Evolutionary conservation across 305 asterid genomes (phyloP), one percentile per base, ranked within the genome.

Genomic region (Nicotiana rustica): DNA sequence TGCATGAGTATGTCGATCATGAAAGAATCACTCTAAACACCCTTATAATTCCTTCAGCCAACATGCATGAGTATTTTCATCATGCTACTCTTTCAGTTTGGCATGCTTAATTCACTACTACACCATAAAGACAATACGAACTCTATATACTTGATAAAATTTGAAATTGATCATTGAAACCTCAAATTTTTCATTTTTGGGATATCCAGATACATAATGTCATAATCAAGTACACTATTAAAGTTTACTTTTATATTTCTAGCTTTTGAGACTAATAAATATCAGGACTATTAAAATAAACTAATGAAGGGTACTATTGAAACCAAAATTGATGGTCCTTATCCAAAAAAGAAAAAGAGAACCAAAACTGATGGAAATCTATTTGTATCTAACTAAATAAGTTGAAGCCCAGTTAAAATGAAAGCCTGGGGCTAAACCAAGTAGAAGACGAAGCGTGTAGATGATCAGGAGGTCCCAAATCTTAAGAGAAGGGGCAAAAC

Each of bases 311-410:
- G 25, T 25, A 25, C 25, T 25, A 25, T 25, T 14, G 44, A 36
- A 84, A 25, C 77, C 61, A 78, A 13, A 78, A 52, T n/a, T 36
- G n/a, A 36, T 21, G 17, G 33, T 33, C 67, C 35, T 19, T 62
- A 62, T 62, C 35, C 67, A 62, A 62, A 62, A 62, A 62, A 19
- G 21, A 62, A 62, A 62, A 29, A 86, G 65, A 81, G 79, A 83
- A 19, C 68, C 36, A 80, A 35, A 77, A 49, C 35, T 18, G 33
- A 62, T n/a, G 29, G 2, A 35, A 52, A 56, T 44, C 71, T 67
- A 67, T 3, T 31, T 69, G 9, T 15, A 15, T 31, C 33, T 36
- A 81, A 14, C 19, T 25, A 56, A 71, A 25, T 47, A 70, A 71
- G 18, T 44, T 21, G 21, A 73, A 49, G 15, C 44, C 15, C 79